Percentiles rank a stretch among this genome's conserved stretches.
These are phyloP conservation scores for Fusarium austroafricanum DNA, from an alignment of 2,329 filamentous ascomycete species.

Conservation along the genomic window DNA sequence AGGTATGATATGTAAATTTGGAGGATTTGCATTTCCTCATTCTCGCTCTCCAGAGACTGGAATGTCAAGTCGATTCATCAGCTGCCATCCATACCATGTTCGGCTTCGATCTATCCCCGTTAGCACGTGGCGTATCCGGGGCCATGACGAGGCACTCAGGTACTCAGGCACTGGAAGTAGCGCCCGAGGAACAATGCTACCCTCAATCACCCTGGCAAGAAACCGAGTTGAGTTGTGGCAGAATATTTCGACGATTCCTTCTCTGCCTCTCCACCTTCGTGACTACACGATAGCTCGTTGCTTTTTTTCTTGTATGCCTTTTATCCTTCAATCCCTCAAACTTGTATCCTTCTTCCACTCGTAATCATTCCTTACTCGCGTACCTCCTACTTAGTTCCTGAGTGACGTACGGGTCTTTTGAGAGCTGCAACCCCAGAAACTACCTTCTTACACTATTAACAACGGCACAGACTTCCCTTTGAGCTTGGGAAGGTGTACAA, in stretches of 20 bases:
- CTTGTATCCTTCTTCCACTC: too few species aligned
- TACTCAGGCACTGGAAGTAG: not conserved
- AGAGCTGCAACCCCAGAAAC: not conserved
- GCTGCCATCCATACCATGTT: conserved; percentile 10
- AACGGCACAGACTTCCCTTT: conserved; percentile 1
- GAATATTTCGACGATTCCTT: conserved; percentile 1
- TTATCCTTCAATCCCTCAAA: not conserved
- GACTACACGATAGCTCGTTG: not conserved
- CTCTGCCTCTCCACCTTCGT: conserved; percentile 17
- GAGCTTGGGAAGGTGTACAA: conserved; percentile 9
- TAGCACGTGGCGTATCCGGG: conserved; percentile 20
- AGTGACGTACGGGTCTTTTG: conserved; percentile 8
- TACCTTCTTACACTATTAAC: not conserved
- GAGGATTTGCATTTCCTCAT: not conserved
- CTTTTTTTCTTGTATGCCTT: not conserved
- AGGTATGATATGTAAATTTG: not conserved
- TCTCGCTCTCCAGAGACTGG: conserved; percentile 1
- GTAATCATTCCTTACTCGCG: not conserved
- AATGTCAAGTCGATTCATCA: conserved; percentile 13
- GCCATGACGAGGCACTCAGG: not conserved
- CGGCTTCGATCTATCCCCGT: not conserved
- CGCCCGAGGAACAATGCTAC: conserved; percentile 21
- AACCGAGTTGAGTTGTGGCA: conserved; percentile 2
- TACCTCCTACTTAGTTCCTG: not conserved
- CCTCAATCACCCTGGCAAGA: not conserved